Evolutionary conservation across 805 yeast species (phyloP), one percentile per base, ranked within the genome.

Genomic region (Candida wancherniae): DNA sequence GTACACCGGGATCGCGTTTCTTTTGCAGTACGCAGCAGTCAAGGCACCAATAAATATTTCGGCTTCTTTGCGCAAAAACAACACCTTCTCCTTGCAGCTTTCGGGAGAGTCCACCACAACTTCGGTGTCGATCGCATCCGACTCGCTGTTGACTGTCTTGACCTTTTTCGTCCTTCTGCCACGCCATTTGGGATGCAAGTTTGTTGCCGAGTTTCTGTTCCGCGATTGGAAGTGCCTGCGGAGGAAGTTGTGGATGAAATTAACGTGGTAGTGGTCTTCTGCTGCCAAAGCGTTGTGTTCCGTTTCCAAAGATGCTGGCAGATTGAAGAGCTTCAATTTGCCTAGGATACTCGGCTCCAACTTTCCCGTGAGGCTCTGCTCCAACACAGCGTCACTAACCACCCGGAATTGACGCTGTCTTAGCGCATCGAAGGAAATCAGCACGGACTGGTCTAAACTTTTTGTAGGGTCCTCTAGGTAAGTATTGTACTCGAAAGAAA

Each of bases 401-500:
- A 33, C 31, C 48, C 66, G 43, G 39, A 57, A 33, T 26, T 39
- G 47, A 8, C 44, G 46, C 6, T 30, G 26, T 3, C 42, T 28
- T 3, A 64, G 30, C 9, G 47, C 35, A 33, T 63, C 67, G 27
- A 63, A 58, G 0, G 59, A 44, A 6, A 61, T 36, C 1, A 33
- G 23, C 6, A 57, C 48, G 15, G 55, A 50, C 2, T 44, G 49
- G 3, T 33, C 36, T 3, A 57, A 25, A 17, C 48, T 37, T 7
- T 38, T 23, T 34, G 62, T 58, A 3, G 66, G 66, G 29, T 61
- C 53, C 5, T 51, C 35, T n/a, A 57, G 61, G 33, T 47, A 52
- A 1, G 63, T 50, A 30, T 54, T 55, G 39, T 46, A 65, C n/a
- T 48, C 49, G 29, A 58, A 61, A 0, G 65, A 51, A 11, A 63